Base-by-base conservation (phyloP, 352 stramenopile species). In the Globisporangium radiosum region DNA sequence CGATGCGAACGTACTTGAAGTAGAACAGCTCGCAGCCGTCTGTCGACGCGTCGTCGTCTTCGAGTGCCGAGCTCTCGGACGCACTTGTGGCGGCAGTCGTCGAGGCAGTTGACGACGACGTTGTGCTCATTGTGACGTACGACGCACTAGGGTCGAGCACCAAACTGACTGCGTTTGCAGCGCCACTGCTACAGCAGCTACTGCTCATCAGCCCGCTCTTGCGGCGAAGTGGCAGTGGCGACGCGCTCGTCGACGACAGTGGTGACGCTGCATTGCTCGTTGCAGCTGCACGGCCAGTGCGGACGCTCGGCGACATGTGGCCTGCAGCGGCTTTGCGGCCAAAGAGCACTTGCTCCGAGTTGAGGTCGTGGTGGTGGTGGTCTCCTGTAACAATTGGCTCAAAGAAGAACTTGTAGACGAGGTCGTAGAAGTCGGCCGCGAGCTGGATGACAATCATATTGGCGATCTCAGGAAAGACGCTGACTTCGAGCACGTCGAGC, bases 401-500 rank as follows among this genome's bases (percentile, higher is more conserved):
- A 44, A 94, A 94, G 70, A 94, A 91, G 43, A 91, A 94, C 62
- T 90, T 94, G 66, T 87, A 84, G 15, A 94, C 67, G 7, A 94
- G 68, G 1, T 92, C 84, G 57, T 92, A 94, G 44, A 94, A 92
- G 47, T 94, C 84, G 9, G 76, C 67, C 0, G 81, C 79, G 1
- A 94, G 72, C 58, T 94, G 84, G 55, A 94, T 92, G 19, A 90
- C 78, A 47, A 94, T 90, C 68, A 90, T 85, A 56, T 94, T 90
- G 17, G 75, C 73, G 11, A 94, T 74, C 49, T 91, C 84, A 6
- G 84, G 84, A 48, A 94, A 94, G 57, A 94, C 78, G 38, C 79
- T 92, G 48, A 94, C 72, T 59, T 94, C 84, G 3, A 94, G 63
- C 11, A 92, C 71, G 56, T 94, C 80, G 49, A 89, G 57, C 0